These are phyloP conservation scores for Diaporthe vexans DNA, from an alignment of 2,329 filamentous ascomycete genomes.

Conservation along the genomic window DNA sequence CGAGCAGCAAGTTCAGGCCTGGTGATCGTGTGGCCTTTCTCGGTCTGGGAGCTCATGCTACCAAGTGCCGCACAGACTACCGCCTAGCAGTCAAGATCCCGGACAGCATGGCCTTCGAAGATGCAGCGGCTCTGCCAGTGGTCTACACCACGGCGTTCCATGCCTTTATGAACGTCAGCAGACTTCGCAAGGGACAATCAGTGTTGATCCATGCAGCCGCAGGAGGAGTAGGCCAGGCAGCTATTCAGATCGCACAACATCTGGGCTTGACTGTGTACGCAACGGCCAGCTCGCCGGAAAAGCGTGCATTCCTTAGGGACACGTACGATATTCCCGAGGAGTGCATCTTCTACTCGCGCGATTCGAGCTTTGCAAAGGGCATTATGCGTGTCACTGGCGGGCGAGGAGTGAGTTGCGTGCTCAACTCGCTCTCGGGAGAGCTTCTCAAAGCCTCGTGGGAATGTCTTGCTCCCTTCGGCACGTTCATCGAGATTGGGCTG, in stretches of 20 bases:
- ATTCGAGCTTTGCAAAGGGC: conserved; percentile 45
- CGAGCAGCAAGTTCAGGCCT: background rate
- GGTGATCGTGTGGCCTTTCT: background rate
- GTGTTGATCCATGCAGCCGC: conserved; percentile 48
- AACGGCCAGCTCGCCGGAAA: conserved; percentile 49
- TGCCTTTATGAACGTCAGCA: conserved; percentile 47
- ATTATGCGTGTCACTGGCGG: conserved; percentile 45
- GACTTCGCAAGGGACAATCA: conserved; percentile 46
- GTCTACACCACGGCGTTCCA: conserved; percentile 50
- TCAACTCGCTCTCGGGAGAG: conserved; percentile 45
- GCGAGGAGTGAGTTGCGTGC: conserved; percentile 44
- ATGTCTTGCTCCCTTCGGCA: conserved; percentile 12
- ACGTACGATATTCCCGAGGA: conserved; percentile 47
- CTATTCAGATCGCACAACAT: conserved; percentile 44
- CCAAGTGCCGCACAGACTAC: background rate
- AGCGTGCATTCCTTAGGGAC: conserved; percentile 48
- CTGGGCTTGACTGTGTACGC: conserved; percentile 47
- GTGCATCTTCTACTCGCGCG: conserved; percentile 49
- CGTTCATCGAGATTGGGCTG: conserved; percentile 47
- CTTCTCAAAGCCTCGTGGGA: conserved; percentile 44
- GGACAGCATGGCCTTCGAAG: background rate
- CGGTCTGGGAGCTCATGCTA: background rate
- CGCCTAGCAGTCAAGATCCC: background rate
- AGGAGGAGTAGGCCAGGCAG: conserved; percentile 46
- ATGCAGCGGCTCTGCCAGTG: background rate